Percentiles rank a stretch among this genome's conserved stretches.
These are phyloP conservation scores for Pseudogymnoascus sp. DNA, from an alignment of 2,329 filamentous ascomycete species.

Conservation along the genomic window DNA sequence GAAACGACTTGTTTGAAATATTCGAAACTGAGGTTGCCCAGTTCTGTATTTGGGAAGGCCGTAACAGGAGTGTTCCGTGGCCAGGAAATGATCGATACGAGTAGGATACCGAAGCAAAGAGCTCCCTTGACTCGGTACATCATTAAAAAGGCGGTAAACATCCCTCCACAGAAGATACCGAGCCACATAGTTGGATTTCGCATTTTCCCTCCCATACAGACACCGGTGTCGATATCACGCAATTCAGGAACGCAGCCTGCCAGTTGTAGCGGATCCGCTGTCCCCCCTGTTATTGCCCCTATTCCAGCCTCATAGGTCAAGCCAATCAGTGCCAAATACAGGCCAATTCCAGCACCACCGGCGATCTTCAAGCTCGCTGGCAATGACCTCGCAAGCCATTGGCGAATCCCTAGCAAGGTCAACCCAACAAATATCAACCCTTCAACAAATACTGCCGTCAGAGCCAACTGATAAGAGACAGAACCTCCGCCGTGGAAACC, in stretches of 20 bases:
- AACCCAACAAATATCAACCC: constrained; percentile 77
- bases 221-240: constrained; percentile 33
- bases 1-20: constrained; percentile 85
- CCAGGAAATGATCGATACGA: constrained; percentile 86
- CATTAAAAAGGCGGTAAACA: constrained; percentile 73
- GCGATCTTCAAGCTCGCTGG: constrained; percentile 80
- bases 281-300: constrained; percentile 62
- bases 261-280: constrained; percentile 60
- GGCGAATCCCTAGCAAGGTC: constrained; percentile 71
- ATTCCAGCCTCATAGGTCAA: constrained; percentile 77
- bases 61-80: constrained; percentile 68
- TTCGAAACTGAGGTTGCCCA: constrained; percentile 64
- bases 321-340: constrained; percentile 64
- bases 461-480: constrained; percentile 65
- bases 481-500: constrained; percentile 65
- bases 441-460: constrained; percentile 84
- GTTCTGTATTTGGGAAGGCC: constrained; percentile 65
- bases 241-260: constrained; percentile 43
- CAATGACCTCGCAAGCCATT: constrained; percentile 80
- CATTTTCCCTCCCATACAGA: constrained; percentile 67
- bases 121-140: constrained; percentile 82
- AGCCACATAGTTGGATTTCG: constrained; percentile 78
- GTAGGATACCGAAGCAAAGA: constrained; percentile 71
- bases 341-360: constrained; percentile 75
- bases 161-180: constrained; percentile 76